phyloP scores from a whole-genome alignment of 192 early-diverging fungal genomes.

The Podila epicladia region DNA sequence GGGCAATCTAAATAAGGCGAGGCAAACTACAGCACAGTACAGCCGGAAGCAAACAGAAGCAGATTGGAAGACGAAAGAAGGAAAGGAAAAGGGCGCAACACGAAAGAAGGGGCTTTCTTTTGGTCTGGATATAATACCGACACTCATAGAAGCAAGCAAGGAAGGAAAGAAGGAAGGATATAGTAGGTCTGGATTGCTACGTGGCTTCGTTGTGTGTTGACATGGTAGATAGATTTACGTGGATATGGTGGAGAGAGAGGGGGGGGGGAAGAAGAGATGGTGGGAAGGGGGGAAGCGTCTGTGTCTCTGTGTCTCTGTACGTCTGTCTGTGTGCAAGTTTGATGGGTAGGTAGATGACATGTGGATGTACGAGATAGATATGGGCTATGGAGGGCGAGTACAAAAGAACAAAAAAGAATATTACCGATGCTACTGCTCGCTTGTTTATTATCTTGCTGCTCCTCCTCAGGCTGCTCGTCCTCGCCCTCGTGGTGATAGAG shows the following conservation, averaged over 20 bases:
- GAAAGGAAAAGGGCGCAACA: neutral
- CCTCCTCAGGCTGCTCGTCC: constrained; percentile 5
- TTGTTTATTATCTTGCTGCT: neutral
- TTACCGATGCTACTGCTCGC: neutral
- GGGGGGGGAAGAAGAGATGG: neutral
- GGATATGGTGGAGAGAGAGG: neutral
- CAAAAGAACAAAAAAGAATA: neutral
- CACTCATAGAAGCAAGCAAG: neutral
- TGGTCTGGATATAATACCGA: too few species aligned
- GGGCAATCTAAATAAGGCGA: neutral
- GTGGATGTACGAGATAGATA: neutral
- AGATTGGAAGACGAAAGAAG: neutral
- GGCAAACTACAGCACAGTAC: neutral
- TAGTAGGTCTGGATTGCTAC: neutral
- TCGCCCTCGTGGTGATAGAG: constrained; percentile 31
- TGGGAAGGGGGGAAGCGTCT: neutral
- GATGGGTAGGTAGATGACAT: neutral
- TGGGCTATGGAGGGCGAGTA: neutral
- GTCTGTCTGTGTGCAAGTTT: neutral
- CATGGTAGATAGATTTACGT: too few species aligned
- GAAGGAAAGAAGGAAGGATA: neutral
- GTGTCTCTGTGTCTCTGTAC: neutral
- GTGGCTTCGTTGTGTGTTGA: too few species aligned
- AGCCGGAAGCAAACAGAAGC: too few species aligned
- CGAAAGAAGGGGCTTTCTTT: neutral